Percentiles rank a stretch among this genome's conserved stretches.
Conservation (phyloP, 2,329 filamentous ascomycete genomes). For the Penicillium rolfsii region DNA sequence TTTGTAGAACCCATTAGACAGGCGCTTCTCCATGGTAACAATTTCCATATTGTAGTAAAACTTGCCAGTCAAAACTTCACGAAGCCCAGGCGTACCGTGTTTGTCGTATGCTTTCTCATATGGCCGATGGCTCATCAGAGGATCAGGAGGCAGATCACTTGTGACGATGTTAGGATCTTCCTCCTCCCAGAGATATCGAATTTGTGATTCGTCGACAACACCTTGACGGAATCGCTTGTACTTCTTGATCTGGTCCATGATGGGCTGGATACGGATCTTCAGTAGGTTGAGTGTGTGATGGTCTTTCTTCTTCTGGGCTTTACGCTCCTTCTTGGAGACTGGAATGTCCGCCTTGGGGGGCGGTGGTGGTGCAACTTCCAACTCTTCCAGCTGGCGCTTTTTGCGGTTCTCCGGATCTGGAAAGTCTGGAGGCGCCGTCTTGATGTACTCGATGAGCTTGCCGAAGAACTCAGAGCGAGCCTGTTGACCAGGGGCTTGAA, state of each 20-base stretch:
- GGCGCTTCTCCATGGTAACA: conserved; percentile 88
- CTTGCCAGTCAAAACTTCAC: conserved; percentile 74
- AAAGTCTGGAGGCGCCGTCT: conserved; percentile 79
- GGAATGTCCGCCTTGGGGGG: conserved; percentile 63
- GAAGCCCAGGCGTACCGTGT: conserved; percentile 74
- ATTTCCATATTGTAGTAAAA: conserved; percentile 96
- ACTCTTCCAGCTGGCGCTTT: conserved; percentile 76
- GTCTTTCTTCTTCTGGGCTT: conserved; percentile 78
- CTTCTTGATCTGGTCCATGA: conserved; percentile 97
- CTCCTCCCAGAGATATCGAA: conserved; percentile 83
- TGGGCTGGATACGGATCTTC: conserved; percentile 86
- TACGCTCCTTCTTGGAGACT: conserved; percentile 77
- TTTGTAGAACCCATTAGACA: conserved; percentile 96
- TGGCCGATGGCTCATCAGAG: conserved; percentile 66
- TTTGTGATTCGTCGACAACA: conserved; percentile 72
- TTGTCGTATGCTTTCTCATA: conserved; percentile 80
- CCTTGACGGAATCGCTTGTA: conserved; percentile 87
- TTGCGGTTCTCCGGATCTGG: conserved; percentile 85
- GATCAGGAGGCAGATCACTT: conserved; percentile 62
- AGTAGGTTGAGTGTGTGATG: conserved; percentile 81
- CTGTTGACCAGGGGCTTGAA: conserved; percentile 65
- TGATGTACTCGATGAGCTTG: conserved; percentile 73
- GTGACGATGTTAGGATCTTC: conserved; percentile 69
- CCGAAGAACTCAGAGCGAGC: conserved; percentile 79
- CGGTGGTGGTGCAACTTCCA: conserved; percentile 74